Evolutionary conservation across 768 basidiomycete genomes (phyloP).

Genomic region (Mycena maculata): DNA sequence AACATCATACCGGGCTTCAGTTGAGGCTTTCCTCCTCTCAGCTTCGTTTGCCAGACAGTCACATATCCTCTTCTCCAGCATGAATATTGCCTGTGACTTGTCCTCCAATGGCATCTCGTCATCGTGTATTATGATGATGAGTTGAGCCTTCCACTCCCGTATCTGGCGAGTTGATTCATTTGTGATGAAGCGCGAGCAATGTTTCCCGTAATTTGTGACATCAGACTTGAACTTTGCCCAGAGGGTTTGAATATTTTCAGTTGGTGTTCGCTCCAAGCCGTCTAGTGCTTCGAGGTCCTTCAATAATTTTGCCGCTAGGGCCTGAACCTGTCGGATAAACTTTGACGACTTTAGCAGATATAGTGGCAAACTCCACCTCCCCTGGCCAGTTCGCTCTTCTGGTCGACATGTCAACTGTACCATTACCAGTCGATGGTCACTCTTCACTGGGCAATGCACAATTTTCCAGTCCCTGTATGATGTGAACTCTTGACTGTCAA

Average conservation of each 20-base stretch:
- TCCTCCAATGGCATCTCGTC: neutral
- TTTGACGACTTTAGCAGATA: neutral
- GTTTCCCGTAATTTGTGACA: neutral
- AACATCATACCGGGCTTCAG: neutral
- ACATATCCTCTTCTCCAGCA: neutral
- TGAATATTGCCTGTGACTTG: too few relatives aligned
- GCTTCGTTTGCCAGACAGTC: neutral
- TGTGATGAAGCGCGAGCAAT: neutral
- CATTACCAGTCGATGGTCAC: neutral
- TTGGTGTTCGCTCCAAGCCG: neutral
- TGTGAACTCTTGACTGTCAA: too few relatives aligned
- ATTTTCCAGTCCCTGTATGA: too few relatives aligned
- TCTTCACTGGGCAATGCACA: too few relatives aligned
- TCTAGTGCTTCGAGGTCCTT: neutral
- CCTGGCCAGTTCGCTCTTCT: neutral
- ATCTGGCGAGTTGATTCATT: neutral
- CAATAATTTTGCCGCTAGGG: neutral
- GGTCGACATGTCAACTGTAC: neutral
- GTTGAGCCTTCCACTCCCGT: neutral
- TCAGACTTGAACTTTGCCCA: constrained; percentile 4
- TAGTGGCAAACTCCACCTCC: too few relatives aligned
- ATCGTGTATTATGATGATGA: neutral
- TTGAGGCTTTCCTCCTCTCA: neutral
- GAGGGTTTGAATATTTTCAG: neutral
- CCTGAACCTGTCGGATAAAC: neutral